Percentiles rank a stretch among this genome's conserved stretches.
Conservation (phyloP, 2,329 filamentous ascomycete genomes). For the Macrophomina tecta region DNA sequence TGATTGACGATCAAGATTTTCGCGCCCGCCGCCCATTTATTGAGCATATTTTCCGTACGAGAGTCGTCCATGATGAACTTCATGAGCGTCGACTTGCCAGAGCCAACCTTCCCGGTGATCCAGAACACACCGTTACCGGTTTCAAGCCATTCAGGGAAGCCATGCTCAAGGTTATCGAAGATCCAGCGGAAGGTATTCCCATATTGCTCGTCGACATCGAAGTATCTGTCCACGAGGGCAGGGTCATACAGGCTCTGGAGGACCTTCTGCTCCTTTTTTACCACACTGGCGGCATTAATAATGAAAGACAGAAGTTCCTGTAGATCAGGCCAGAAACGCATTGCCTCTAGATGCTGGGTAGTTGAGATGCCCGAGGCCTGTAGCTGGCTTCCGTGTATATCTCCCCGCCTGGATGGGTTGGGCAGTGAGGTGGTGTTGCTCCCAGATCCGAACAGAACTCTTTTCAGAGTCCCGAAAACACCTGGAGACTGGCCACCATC, state of each 20-base stretch:
- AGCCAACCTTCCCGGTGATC: constrained; percentile 42
- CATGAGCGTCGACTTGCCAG: constrained; percentile 44
- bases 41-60: constrained; percentile 30
- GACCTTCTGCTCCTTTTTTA: not conserved
- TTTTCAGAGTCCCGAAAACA: not conserved
- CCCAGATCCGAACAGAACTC: not conserved
- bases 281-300: not conserved
- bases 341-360: not conserved
- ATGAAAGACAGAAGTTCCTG: not conserved
- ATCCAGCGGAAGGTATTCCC: constrained; percentile 30
- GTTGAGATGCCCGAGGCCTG: not conserved
- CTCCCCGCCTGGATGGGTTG: no score
- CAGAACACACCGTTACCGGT: constrained; percentile 41
- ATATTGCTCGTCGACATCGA: constrained; percentile 24
- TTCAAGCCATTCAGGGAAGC: constrained; percentile 14
- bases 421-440: not conserved
- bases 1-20: constrained; percentile 32
- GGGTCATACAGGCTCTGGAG: not conserved
- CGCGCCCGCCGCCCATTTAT: constrained; percentile 31
- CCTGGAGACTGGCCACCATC: not conserved
- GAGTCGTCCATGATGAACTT: constrained; percentile 36
- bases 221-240: constrained; percentile 5
- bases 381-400: not conserved
- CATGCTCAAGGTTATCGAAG: constrained; percentile 6
- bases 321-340: not conserved